Evolutionary conservation across 2,329 filamentous ascomycete species (phyloP), one percentile per base, ranked within the genome.

Genomic region (Fusarium nematophilum): DNA sequence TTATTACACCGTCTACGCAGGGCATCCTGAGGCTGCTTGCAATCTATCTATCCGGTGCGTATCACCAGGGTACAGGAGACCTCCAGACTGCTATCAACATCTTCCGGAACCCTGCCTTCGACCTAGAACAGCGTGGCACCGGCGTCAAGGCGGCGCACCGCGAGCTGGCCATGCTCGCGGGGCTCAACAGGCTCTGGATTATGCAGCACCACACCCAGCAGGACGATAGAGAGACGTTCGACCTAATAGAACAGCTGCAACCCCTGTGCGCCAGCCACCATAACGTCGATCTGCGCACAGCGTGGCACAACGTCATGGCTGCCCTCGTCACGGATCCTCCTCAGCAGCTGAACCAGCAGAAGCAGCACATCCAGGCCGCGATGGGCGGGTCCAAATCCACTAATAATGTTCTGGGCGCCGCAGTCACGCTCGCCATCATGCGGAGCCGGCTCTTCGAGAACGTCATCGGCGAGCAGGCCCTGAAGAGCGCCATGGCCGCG

Each of bases 371-470:
- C 48, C 87, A 91, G 57, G 81, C 83, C 31, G 90, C 92, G 3
- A 83, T 97, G 34, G 83, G 84, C 31, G 86, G 87, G 3, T 89
- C 91, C 10, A 89, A 89, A 62, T 79, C 81, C 7, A 87, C 90
- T 8, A 81, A 82, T 49, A 97, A 97, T 72, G 86, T 86, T 25
- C 90, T 96, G 62, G 89, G 93, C 48, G 83, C 93, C n/a, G 89
- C 89, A 40, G 90, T 97, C 62, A 88, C 90, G 6, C 85, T 97
- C 55, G 93, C 88, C 65, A 88, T 95, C 62, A 96, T 97, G 90
- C 90, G 90, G 46, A 87, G 85, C 69, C 86, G 88, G 45, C 90
- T 97, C 69, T 97, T 93, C 74, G 88, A 89, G 38, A 90, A 90
- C 55, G 89, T 93, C 11, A 86, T 96, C 4, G 92, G 92, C 43